These are phyloP conservation scores for Talaromyces sp. DNA, from an alignment of 2,329 filamentous ascomycete genomes.

Conservation along the genomic window DNA sequence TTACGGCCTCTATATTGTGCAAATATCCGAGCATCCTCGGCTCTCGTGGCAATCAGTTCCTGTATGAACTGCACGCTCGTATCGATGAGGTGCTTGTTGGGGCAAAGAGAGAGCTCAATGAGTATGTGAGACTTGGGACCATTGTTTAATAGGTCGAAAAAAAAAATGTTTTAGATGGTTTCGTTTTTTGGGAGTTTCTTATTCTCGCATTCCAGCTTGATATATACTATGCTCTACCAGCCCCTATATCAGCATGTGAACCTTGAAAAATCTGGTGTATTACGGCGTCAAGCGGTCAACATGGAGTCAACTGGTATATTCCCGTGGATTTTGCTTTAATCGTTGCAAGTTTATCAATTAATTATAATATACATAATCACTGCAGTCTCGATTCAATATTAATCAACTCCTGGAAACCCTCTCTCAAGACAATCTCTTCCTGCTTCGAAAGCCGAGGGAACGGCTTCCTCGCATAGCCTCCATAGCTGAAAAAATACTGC, in stretches of 20 bases:
- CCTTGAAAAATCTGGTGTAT: neutral
- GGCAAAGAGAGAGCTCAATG: neutral
- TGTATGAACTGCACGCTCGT: neutral
- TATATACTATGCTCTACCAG: neutral
- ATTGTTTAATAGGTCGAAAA: neutral
- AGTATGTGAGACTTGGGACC: neutral
- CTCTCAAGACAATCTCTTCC: neutral
- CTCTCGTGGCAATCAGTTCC: neutral
- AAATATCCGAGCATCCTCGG: neutral
- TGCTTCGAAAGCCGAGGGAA: slow-evolving; percentile 37
- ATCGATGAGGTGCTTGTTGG: neutral
- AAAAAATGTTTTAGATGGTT: neutral
- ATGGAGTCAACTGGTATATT: no score
- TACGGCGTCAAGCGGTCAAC: neutral
- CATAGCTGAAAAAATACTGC: slow-evolving; percentile 70
- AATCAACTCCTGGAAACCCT: slow-evolving; percentile 1
- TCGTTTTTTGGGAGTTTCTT: neutral
- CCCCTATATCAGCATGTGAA: no score
- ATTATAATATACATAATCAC: neutral
- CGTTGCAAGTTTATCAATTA: neutral
- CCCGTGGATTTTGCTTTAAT: neutral
- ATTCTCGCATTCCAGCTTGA: neutral
- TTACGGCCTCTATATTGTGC: neutral
- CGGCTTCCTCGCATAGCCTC: slow-evolving; percentile 29
- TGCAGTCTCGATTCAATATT: neutral